A percentile compares a stretch with the other conserved stretches of the same genome.
Conservation (phyloP, 2,329 filamentous ascomycete genomes). For the Exophiala alcalophila region DNA sequence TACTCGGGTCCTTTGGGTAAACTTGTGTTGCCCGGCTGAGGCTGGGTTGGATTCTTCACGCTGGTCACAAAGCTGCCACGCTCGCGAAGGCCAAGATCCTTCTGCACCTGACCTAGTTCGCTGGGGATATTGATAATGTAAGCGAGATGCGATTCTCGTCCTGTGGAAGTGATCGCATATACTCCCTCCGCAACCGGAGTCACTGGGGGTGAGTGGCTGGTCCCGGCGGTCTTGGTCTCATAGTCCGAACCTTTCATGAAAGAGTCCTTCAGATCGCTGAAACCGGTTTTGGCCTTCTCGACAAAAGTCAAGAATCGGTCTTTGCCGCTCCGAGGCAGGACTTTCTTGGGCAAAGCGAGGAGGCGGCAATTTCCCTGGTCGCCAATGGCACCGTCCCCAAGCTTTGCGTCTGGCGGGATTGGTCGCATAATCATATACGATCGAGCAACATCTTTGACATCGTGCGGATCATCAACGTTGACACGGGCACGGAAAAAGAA, state of each 20-base stretch:
- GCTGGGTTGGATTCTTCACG: constrained; percentile 73
- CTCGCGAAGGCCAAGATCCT: constrained; percentile 66
- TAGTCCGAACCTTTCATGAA: constrained; percentile 69
- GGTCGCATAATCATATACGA: constrained; percentile 78
- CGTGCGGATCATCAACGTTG: constrained; percentile 65
- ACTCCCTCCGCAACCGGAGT: constrained; percentile 79
- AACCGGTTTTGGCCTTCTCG: constrained; percentile 65
- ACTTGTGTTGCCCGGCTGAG: constrained; percentile 61
- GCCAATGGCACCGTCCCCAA: constrained; percentile 57
- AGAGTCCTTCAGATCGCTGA: constrained; percentile 67
- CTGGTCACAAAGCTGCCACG: constrained; percentile 76
- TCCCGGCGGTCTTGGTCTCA: constrained; percentile 71
- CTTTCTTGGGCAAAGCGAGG: constrained; percentile 79
- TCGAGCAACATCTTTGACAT: constrained; percentile 69
- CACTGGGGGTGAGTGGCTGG: constrained; percentile 65
- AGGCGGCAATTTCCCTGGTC: constrained; percentile 65
- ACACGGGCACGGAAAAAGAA: constrained; percentile 84
- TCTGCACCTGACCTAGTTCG: constrained; percentile 68
- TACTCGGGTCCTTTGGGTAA: constrained; percentile 67
- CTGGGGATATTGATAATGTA: constrained; percentile 76
- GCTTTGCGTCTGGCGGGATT: constrained; percentile 64
- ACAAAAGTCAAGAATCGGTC: constrained; percentile 81
- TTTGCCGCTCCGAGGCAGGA: constrained; percentile 63
- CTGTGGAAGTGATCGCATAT: constrained; percentile 73
- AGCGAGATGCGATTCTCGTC: constrained; percentile 69